Conservation (phyloP, 1,284 basidiomycete species). For the Malassezia cuniculi region DNA sequence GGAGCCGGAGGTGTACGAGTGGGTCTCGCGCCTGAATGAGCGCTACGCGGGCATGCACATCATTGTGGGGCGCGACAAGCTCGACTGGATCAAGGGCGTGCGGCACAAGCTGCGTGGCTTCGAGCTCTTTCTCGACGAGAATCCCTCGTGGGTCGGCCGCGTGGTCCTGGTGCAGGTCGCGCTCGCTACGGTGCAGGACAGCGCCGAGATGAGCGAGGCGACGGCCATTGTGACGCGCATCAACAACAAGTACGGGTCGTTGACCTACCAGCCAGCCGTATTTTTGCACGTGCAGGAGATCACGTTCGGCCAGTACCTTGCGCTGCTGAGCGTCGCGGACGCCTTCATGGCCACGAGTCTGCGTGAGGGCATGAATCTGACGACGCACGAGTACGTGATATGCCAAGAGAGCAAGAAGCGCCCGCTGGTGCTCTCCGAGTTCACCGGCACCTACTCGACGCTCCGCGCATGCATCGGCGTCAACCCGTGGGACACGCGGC, state of each 20-base stretch:
- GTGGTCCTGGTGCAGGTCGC: conserved; percentile 75
- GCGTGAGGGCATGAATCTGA: conserved; percentile 73
- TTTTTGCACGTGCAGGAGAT: conserved; percentile 76
- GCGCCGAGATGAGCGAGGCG: conserved; percentile 61
- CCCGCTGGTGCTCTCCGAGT: conserved; percentile 60
- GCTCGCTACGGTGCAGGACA: conserved; percentile 64
- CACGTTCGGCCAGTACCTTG: conserved; percentile 73
- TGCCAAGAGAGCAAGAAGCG: conserved; percentile 51
- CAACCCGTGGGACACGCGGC: conserved; percentile 52
- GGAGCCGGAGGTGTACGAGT: conserved; percentile 67
- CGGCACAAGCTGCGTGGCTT: conserved; percentile 70
- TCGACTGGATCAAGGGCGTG: conserved; percentile 73
- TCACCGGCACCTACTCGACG: conserved; percentile 73
- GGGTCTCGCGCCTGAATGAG: conserved; percentile 62
- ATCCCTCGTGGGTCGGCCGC: conserved; percentile 65
- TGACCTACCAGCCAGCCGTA: conserved; percentile 75
- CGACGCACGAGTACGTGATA: conserved; percentile 71
- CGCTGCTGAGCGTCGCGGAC: conserved; percentile 66
- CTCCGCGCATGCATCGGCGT: conserved; percentile 71
- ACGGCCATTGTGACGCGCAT: conserved; percentile 65
- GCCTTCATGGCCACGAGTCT: conserved; percentile 73
- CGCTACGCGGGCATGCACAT: conserved; percentile 71
- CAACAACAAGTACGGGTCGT: conserved; percentile 65
- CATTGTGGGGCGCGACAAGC: conserved; percentile 73
- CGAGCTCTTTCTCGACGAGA: conserved; percentile 64